Percentiles rank a stretch among this genome's conserved stretches.
phyloP scores from a whole-genome alignment of 1,284 basidiomycete genomes.

The Trametes hirsuta region DNA sequence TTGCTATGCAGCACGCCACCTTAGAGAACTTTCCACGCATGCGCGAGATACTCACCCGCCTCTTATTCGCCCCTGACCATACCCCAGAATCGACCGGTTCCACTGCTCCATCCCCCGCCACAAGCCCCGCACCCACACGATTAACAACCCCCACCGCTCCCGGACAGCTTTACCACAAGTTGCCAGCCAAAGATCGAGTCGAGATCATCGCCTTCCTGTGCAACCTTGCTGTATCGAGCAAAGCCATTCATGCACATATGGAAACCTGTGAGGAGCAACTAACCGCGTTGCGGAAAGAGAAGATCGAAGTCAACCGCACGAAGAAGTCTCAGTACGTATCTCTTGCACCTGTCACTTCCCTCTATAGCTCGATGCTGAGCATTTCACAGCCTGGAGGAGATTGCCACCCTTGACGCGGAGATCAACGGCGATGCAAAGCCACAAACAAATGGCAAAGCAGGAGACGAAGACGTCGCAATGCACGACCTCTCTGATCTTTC shows the following conservation, averaged over 20 bases:
- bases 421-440: slow-evolving; percentile 49
- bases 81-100: slow-evolving; percentile 41
- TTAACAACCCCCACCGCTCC: slow-evolving; percentile 54
- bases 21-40: slow-evolving; percentile 74
- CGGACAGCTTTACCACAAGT: slow-evolving; percentile 70
- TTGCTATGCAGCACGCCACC: slow-evolving; percentile 68
- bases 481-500: slow-evolving; percentile 73
- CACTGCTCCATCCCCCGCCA: slow-evolving; percentile 42
- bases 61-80: slow-evolving; percentile 70
- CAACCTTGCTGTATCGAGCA: slow-evolving; percentile 89
- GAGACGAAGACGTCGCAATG: slow-evolving; percentile 55
- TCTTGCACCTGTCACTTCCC: neutral
- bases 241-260: slow-evolving; percentile 85
- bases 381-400: slow-evolving; percentile 69
- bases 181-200: slow-evolving; percentile 82
- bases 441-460: slow-evolving; percentile 36
- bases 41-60: slow-evolving; percentile 72
- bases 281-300: slow-evolving; percentile 93
- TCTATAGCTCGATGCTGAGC: neutral
- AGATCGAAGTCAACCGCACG: slow-evolving; percentile 90
- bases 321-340: slow-evolving; percentile 82
- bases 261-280: slow-evolving; percentile 89
- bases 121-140: slow-evolving; percentile 41
- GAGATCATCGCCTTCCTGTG: slow-evolving; percentile 87
- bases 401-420: slow-evolving; percentile 65